Evolutionary conservation across 345 rosid genomes (phyloP).

Genomic region (Stellera chamaejasme): DNA sequence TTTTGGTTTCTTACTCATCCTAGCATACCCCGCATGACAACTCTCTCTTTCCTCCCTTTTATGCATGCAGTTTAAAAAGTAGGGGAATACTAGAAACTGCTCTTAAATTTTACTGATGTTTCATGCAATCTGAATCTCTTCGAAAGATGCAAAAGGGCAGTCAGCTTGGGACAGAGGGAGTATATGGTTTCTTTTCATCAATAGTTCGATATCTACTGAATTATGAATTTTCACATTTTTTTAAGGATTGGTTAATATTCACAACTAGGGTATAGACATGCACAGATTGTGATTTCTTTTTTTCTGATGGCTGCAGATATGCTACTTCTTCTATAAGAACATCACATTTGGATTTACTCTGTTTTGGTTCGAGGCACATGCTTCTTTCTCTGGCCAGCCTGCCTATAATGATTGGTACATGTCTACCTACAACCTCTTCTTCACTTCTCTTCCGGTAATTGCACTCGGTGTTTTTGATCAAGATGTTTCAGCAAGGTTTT

Average conservation of each 20-base stretch:
- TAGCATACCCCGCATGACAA: too few relatives aligned
- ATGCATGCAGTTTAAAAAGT: too few relatives aligned
- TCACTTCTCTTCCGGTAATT: constrained; percentile 81
- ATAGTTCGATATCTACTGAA: too few relatives aligned
- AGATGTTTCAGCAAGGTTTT: constrained; percentile 74
- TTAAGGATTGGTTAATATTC: too few relatives aligned
- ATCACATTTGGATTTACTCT: constrained; percentile 73
- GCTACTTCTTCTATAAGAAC: constrained; percentile 91
- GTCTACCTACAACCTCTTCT: constrained; percentile 78
- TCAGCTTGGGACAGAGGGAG: not conserved
- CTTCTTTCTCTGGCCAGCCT: constrained; percentile 81
- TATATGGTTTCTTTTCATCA: not conserved
- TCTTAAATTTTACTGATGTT: too few relatives aligned
- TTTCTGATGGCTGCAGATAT: constrained; percentile 43
- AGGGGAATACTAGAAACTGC: too few relatives aligned
- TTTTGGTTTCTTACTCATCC: too few relatives aligned
- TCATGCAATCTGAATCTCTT: too few relatives aligned
- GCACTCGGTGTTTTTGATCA: constrained; percentile 87
- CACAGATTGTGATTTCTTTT: not conserved
- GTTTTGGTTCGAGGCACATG: constrained; percentile 80
- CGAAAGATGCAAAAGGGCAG: too few relatives aligned
- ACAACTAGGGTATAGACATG: not conserved
- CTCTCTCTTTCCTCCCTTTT: too few relatives aligned
- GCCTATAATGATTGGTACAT: constrained; percentile 90
- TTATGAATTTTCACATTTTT: too few relatives aligned